Conservation (phyloP, 208 protist genomes). For the Acanthamoeba rhysodes region DNA sequence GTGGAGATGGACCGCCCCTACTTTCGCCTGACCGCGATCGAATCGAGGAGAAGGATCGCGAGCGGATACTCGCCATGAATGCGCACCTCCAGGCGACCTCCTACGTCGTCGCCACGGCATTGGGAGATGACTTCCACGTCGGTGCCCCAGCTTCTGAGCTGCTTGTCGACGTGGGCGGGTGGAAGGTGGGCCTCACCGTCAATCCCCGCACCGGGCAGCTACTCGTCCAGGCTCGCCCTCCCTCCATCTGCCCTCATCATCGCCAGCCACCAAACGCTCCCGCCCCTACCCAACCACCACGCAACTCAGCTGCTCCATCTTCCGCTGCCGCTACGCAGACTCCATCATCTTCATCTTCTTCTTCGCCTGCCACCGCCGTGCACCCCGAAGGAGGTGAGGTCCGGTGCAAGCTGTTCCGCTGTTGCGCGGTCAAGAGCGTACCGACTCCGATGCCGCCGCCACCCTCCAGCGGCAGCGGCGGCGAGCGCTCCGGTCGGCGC, state of each 20-base stretch:
- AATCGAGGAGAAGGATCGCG: not conserved
- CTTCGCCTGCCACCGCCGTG: not conserved
- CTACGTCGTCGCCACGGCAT: not conserved
- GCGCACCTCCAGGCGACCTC: not conserved
- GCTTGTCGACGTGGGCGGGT: not conserved
- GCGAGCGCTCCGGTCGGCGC: not conserved
- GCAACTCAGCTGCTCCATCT: not conserved
- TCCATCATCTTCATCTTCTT: not conserved
- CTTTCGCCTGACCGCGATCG: conserved; percentile 24
- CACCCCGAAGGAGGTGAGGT: not conserved
- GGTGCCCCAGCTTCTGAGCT: not conserved
- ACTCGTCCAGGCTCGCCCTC: conserved; percentile 7
- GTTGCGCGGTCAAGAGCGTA: conserved; percentile 22
- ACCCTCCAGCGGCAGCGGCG: not conserved
- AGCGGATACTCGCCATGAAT: not conserved
- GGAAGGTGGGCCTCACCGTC: conserved; percentile 12
- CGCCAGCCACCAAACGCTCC: not conserved
- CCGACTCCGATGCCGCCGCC: not conserved
- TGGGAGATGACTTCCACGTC: not conserved
- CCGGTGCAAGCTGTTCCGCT: conserved; percentile 16
- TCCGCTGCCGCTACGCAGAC: not conserved
- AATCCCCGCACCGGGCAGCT: conserved; percentile 15
- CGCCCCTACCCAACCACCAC: no score
- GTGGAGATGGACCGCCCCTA: not conserved
- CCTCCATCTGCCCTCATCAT: not conserved